Conservation (phyloP, 441 rosid genomes). For the Pelargonium myrrhifolium region DNA sequence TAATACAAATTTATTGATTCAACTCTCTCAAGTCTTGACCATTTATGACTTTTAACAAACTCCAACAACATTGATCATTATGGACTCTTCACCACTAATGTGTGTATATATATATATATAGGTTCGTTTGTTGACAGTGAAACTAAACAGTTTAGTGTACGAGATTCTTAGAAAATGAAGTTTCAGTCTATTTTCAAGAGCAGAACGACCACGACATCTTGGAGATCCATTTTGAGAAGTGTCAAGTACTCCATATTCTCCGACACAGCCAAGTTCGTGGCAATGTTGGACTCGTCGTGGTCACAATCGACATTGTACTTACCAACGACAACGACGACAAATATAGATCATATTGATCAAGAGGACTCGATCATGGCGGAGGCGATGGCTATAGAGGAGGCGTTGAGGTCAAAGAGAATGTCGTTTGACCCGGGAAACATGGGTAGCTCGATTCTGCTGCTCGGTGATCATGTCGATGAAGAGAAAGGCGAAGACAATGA, state of each 20-base stretch:
- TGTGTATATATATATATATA: too few relatives aligned
- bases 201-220: not conserved
- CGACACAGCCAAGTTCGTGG: not conserved
- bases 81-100: not conserved
- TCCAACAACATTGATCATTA: not conserved
- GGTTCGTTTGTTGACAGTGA: too few relatives aligned
- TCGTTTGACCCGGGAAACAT: not conserved
- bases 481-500: not conserved
- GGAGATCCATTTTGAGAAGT: not conserved
- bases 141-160: not conserved
- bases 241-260: slow-evolving; percentile 3
- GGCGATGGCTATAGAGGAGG: not conserved
- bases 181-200: not conserved
- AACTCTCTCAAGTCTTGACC: not conserved
- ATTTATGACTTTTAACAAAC: not conserved
- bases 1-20: not conserved
- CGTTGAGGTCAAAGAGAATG: not conserved
- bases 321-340: not conserved
- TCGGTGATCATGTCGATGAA: not conserved
- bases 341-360: too few relatives aligned
- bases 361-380: not conserved
- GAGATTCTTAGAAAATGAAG: not conserved
- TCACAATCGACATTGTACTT: not conserved
- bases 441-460: not conserved
- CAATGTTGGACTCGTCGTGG: not conserved